A percentile compares a stretch with the other conserved stretches of the same genome.
These are phyloP conservation scores for Iris pallida DNA, from an alignment of 116 monocot species.

Conservation along the genomic window DNA sequence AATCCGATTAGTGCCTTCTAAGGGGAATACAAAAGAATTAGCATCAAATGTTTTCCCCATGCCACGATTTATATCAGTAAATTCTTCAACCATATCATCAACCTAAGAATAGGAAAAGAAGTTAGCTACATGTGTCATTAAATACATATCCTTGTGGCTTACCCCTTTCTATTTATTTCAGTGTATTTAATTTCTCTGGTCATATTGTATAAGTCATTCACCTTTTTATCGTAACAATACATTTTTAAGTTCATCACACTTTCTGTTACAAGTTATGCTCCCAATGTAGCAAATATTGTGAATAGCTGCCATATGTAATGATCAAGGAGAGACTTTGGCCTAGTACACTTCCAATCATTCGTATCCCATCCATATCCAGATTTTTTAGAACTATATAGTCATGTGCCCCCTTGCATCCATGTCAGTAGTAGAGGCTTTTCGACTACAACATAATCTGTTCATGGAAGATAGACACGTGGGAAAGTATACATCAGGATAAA, in stretches of 20 bases:
- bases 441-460: conserved; percentile 80
- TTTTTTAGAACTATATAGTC: conserved; percentile 73
- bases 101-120: conserved; percentile 44
- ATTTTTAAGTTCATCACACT: neutral
- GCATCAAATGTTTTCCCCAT: conserved; percentile 89
- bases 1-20: too few species aligned
- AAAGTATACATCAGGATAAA: too few species aligned
- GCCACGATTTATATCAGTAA: conserved; percentile 81
- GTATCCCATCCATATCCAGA: conserved; percentile 78
- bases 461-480: too few species aligned
- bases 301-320: conserved; percentile 72
- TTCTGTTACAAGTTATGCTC: too few species aligned
- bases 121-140: conserved; percentile 6
- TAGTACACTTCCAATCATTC: conserved; percentile 82
- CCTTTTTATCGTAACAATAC: neutral
- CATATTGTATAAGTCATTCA: too few species aligned
- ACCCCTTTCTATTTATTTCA: too few species aligned
- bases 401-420: conserved; percentile 94
- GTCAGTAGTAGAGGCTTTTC: conserved; percentile 59
- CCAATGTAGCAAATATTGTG: neutral
- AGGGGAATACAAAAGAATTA: too few species aligned
- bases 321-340: conserved; percentile 93
- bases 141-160: too few species aligned
- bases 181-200: too few species aligned
- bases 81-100: conserved; percentile 90